Evolutionary conservation across 495 filamentous ascomycete genomes (phyloP), one percentile per base, ranked within the genome.

Genomic region (Podospora sp.): DNA sequence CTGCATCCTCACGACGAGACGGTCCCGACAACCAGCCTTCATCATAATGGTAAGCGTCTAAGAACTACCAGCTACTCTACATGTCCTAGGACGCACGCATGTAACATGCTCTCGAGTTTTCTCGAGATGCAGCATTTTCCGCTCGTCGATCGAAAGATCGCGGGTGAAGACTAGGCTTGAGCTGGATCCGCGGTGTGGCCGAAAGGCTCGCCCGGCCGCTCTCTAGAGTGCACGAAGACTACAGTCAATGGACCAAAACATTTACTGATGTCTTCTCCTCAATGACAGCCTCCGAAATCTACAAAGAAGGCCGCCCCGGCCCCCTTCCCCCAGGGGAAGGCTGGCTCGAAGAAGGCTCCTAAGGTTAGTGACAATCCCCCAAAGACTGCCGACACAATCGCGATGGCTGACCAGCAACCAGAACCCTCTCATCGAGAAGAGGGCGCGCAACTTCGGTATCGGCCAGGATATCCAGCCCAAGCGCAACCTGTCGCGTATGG

Each of bases 351-450:
- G 92, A 99, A 98, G 90, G 83, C 87, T 69, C 86, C 91, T 73
- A 97, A 98, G 94, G 95, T 96, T 79, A 80, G 91, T 81, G 52
- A 68, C 53, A 35, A 52, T 53, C 51, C 40, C 24, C 36, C 18
- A 46, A 33, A 50, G 16, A 24, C 24, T 35, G n/a, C 22, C 27
- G 52, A 6, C 21, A 25, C 62, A 46, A 22, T 52, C n/a, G 35
- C 20, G 27, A 55, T 71, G 72, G 69, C 79, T 83, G 66, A 85
- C 66, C 71, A 65, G 21, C 25, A 2, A n/a, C 29, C 72, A 97
- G 95, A 98, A 98, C 90, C 96, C 95, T 76, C 94, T 99, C 79
- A 90, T 98, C 85, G 96, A 98, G 91, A 94, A 94, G 86, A 92
- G 93, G 69, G 80, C 92, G 67, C 91, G 92, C 78, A 99, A 99